phyloP scores from a whole-genome alignment of 257 asterid genomes.

The Lycium ferocissimum region DNA sequence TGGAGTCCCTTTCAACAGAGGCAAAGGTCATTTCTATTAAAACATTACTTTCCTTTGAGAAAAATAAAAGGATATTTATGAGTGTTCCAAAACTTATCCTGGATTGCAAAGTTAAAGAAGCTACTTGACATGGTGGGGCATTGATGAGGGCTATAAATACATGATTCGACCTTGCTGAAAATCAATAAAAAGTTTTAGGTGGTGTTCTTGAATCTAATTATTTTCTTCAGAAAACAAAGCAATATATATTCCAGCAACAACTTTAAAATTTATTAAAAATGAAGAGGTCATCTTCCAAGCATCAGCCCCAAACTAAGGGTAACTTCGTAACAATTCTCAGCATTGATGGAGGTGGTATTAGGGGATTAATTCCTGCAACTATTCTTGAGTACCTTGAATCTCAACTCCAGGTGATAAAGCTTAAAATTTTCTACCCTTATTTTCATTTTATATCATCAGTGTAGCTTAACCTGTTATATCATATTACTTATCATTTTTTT shows the following conservation, averaged over 20 bases:
- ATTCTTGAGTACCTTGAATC: conserved; percentile 26
- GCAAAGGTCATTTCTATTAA: too few species aligned
- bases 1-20: too few species aligned
- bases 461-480: too few species aligned
- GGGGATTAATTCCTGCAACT: conserved; percentile 19
- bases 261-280: not conserved
- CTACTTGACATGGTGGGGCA: not conserved
- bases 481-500: too few species aligned
- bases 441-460: too few species aligned
- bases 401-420: conserved; percentile 4
- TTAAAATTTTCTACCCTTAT: too few species aligned
- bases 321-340: not conserved
- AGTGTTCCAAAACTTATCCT: not conserved
- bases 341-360: conserved; percentile 25
- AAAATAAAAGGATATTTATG: too few species aligned
- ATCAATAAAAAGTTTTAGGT: not conserved
- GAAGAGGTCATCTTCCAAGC: not conserved
- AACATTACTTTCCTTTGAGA: too few species aligned
- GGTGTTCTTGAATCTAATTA: not conserved
- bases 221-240: not conserved
- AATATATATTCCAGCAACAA: not conserved
- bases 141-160: not conserved
- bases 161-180: not conserved
- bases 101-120: not conserved
- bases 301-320: conserved; percentile 21